phyloP scores from a whole-genome alignment of 768 basidiomycete genomes.

The Pisolithus marmoratus region DNA sequence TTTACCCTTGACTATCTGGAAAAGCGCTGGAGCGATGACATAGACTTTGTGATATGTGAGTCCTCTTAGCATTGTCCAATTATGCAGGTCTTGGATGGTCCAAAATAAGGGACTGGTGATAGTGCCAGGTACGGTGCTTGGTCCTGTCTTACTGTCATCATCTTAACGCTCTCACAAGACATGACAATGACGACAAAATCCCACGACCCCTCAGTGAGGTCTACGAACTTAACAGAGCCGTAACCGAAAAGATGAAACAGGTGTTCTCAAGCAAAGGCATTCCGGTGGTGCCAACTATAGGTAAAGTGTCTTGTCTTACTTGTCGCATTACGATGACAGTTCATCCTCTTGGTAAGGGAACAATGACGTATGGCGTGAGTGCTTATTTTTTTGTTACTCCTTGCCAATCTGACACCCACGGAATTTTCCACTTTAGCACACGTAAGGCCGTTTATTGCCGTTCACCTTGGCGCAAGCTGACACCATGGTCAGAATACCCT shows the following conservation, averaged over 20 bases:
- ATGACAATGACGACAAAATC: conserved; percentile 77
- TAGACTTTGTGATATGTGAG: conserved; percentile 88
- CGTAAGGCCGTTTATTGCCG: conserved; percentile 32
- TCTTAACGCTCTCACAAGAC: conserved; percentile 38
- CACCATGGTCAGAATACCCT: conserved; percentile 50
- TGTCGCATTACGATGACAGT: neutral
- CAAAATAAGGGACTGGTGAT: conserved; percentile 63
- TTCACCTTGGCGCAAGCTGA: neutral
- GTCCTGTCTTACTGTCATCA: neutral
- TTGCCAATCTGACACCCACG: conserved; percentile 8
- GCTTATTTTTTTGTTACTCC: neutral
- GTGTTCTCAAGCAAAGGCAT: conserved; percentile 68
- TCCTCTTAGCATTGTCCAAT: conserved; percentile 7
- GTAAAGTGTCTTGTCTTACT: conserved; percentile 31
- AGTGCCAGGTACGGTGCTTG: conserved; percentile 49
- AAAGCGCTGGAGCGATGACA: conserved; percentile 71
- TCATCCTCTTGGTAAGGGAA: conserved; percentile 60
- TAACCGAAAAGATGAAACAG: conserved; percentile 65
- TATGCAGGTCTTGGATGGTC: neutral
- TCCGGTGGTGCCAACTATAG: conserved; percentile 76
- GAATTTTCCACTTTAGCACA: conserved; percentile 40
- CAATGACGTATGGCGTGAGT: conserved; percentile 87
- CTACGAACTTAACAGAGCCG: conserved; percentile 60
- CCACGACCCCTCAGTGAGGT: conserved; percentile 82
- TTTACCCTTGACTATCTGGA: conserved; percentile 76